phyloP scores from a whole-genome alignment of 176 grass and related monocot genomes.

The Oropetium thomaeum region DNA sequence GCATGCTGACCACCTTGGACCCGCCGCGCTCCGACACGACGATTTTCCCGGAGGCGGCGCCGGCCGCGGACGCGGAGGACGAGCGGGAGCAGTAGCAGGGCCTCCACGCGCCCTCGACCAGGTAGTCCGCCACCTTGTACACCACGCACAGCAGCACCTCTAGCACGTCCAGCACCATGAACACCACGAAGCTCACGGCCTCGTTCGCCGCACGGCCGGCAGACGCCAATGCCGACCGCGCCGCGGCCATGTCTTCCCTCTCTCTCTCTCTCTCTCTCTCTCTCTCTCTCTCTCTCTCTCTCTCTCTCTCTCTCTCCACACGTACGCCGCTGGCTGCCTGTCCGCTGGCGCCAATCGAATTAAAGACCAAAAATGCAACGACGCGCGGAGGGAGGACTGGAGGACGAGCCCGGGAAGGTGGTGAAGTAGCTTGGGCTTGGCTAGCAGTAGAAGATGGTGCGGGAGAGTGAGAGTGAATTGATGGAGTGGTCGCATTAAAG shows the following conservation, averaged over 20 bases:
- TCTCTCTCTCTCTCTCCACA: too few species aligned
- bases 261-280: too few species aligned
- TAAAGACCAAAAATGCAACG: too few species aligned
- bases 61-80: slow-evolving; percentile 15
- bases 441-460: not conserved
- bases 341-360: too few species aligned
- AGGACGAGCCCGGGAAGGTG: not conserved
- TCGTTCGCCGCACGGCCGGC: slow-evolving; percentile 67
- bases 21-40: slow-evolving; percentile 78
- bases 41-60: slow-evolving; percentile 56
- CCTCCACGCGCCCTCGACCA: slow-evolving; percentile 70
- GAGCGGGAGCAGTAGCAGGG: slow-evolving; percentile 87
- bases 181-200: slow-evolving; percentile 72
- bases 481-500: slow-evolving; percentile 38
- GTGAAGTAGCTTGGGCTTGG: not conserved
- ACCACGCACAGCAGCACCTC: slow-evolving; percentile 69
- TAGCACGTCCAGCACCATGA: slow-evolving; percentile 68
- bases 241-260: slow-evolving; percentile 20
- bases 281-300: too few species aligned
- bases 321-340: not conserved
- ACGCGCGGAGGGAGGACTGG: too few species aligned
- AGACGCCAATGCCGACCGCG: slow-evolving; percentile 60
- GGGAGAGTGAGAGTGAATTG: slow-evolving; percentile 34
- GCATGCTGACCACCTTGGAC: slow-evolving; percentile 80
- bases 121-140: slow-evolving; percentile 85